Conservation (phyloP, 139 green algal species). For the Tetradesmus lagerheimii region DNA sequence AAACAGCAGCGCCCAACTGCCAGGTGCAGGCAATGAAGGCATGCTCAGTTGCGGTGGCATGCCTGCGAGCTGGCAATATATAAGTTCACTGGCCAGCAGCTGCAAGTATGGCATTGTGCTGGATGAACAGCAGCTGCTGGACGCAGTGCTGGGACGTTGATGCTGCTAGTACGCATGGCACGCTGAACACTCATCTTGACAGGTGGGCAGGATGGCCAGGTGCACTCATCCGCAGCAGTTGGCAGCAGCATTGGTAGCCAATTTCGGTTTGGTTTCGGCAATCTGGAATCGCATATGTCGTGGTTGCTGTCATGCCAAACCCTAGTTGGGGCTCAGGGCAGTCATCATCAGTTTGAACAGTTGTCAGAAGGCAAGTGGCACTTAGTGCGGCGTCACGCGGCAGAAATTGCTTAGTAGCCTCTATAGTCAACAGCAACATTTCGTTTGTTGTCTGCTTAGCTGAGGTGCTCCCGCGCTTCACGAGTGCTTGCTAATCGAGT, state of each 20-base stretch:
- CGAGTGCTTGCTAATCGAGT: neutral
- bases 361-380: neutral
- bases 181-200: neutral
- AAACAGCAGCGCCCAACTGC: neutral
- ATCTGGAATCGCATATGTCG: too few relatives aligned
- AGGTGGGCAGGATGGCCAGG: neutral
- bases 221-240: too few relatives aligned
- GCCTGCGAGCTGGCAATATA: neutral
- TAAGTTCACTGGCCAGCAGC: neutral
- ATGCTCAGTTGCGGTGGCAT: neutral
- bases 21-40: neutral
- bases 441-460: neutral
- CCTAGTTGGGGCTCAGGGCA: neutral
- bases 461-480: neutral
- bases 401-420: too few relatives aligned
- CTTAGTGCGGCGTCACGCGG: neutral
- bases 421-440: neutral
- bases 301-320: neutral
- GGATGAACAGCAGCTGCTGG: slow-evolving; percentile 37
- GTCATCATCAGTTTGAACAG: neutral
- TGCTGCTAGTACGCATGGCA: too few relatives aligned
- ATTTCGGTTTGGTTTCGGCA: too few relatives aligned
- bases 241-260: too few relatives aligned
- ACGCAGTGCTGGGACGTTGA: neutral
- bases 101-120: slow-evolving; percentile 42